These are phyloP conservation scores for Lactarius sanguifluus DNA, from an alignment of 768 basidiomycete genomes.

Conservation along the genomic window DNA sequence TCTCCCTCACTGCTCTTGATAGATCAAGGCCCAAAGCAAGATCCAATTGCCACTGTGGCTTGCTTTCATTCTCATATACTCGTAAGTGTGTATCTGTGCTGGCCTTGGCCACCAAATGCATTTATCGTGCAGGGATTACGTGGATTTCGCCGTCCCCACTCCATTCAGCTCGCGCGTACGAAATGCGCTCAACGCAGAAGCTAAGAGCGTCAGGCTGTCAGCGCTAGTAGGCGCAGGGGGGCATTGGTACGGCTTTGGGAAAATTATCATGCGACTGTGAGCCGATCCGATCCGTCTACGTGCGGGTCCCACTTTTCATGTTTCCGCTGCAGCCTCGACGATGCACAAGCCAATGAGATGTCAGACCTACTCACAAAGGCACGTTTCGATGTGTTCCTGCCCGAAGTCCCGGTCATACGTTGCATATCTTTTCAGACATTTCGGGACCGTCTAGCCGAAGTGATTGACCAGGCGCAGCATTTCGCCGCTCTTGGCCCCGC, in stretches of 20 bases:
- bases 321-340: slow-evolving; percentile 58
- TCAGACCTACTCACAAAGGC: slow-evolving; percentile 71
- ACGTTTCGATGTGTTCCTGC: slow-evolving; percentile 19
- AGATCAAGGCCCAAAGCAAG: slow-evolving; percentile 81
- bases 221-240: slow-evolving; percentile 85
- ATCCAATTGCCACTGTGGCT: slow-evolving; percentile 90
- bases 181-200: slow-evolving; percentile 87
- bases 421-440: slow-evolving; percentile 56
- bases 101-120: background rate
- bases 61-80: slow-evolving; percentile 79
- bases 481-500: slow-evolving; percentile 73
- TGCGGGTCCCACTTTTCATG: background rate
- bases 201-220: slow-evolving; percentile 79
- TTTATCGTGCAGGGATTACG: slow-evolving; percentile 70
- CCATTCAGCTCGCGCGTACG: slow-evolving; percentile 75
- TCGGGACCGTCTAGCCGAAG: slow-evolving; percentile 70
- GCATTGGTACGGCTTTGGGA: slow-evolving; percentile 91
- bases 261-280: slow-evolving; percentile 81
- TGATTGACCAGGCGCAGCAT: slow-evolving; percentile 86
- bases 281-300: slow-evolving; percentile 28
- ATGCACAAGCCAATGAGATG: slow-evolving; percentile 69
- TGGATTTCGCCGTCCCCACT: slow-evolving; percentile 80
- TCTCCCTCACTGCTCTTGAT: background rate
- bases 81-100: slow-evolving; percentile 45
- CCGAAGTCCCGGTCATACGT: background rate